Evolutionary conservation across 208 protist species (phyloP).

Genomic region (Angomonas desouzai): DNA sequence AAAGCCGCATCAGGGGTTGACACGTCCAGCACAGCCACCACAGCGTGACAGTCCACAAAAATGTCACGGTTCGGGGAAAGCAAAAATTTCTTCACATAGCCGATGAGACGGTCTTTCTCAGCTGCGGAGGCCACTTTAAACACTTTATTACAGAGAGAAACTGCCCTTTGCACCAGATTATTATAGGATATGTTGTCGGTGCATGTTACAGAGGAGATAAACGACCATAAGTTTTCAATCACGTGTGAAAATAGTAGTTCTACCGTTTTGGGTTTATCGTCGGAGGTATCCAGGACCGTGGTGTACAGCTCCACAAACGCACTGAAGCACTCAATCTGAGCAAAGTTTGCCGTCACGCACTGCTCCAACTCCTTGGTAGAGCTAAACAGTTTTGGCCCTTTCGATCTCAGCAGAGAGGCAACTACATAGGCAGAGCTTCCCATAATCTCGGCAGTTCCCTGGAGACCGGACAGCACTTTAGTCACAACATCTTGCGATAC

Average conservation of each 20-base stretch:
- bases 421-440: not conserved
- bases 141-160: not conserved
- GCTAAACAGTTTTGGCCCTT: not conserved
- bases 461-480: not conserved
- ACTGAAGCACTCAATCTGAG: not conserved
- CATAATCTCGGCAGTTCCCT: not conserved
- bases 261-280: not conserved
- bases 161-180: not conserved
- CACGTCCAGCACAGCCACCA: not conserved
- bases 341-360: not conserved
- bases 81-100: not conserved
- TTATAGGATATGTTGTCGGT: not conserved
- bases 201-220: not conserved
- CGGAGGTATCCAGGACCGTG: not conserved
- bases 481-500: not conserved
- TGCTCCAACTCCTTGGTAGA: not conserved
- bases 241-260: not conserved
- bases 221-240: not conserved
- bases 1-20: not conserved
- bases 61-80: not conserved
- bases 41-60: conserved; percentile 3
- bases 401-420: not conserved
- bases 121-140: not conserved
- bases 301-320: not conserved
- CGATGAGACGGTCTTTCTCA: not conserved